Evolutionary conservation across 129 eudicot genomes (phyloP).

Genomic region (Tagetes patula): DNA sequence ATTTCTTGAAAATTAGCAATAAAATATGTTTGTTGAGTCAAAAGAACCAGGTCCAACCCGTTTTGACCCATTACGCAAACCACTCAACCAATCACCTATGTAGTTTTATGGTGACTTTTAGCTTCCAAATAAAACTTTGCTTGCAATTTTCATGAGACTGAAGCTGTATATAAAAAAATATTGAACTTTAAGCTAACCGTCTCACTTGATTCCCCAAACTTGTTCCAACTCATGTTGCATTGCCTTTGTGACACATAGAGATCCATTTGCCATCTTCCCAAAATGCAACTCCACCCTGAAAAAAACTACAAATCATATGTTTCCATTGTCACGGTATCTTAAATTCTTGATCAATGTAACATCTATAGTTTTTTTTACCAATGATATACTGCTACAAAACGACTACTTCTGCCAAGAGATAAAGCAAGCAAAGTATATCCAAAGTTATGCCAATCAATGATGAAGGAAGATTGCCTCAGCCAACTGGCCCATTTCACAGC

Average conservation of each 20-base stretch:
- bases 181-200: slow-evolving; percentile 24
- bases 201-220: slow-evolving; percentile 97
- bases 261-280: slow-evolving; percentile 90
- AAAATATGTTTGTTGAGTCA: neutral
- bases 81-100: neutral
- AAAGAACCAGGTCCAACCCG: neutral
- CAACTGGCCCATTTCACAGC: slow-evolving; percentile 96
- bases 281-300: slow-evolving; percentile 82
- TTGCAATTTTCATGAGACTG: slow-evolving; percentile 17
- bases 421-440: slow-evolving; percentile 88
- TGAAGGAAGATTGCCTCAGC: slow-evolving; percentile 65
- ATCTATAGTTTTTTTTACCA: slow-evolving; percentile 50
- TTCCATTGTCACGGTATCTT: slow-evolving; percentile 17
- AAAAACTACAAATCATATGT: slow-evolving; percentile 12
- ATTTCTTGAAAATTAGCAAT: neutral
- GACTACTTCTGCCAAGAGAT: slow-evolving; percentile 91
- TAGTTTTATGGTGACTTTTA: slow-evolving; percentile 2
- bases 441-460: slow-evolving; percentile 93
- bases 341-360: neutral
- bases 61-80: neutral
- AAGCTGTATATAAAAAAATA: neutral
- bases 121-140: neutral
- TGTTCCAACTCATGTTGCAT: slow-evolving; percentile 97
- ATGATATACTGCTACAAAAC: slow-evolving; percentile 71
- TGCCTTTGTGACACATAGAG: slow-evolving; percentile 85